These are phyloP conservation scores for Fusarium sacchari DNA, from an alignment of 2,329 filamentous ascomycete genomes.

Conservation along the genomic window DNA sequence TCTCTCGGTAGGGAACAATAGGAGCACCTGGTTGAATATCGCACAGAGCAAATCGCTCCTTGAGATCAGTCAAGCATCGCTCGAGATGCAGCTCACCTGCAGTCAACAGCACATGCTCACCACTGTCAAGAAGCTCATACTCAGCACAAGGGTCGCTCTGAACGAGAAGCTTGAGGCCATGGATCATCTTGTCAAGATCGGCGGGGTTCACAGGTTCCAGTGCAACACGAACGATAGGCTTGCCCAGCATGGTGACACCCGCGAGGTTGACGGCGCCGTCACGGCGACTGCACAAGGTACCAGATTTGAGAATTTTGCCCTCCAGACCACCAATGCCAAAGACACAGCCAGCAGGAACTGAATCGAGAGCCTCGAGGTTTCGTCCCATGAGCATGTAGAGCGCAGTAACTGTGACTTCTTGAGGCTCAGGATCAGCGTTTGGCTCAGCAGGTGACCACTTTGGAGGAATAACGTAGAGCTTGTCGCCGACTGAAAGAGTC, in stretches of 20 bases:
- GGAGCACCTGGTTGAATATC: constrained; percentile 94
- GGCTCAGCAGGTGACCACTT: constrained; percentile 90
- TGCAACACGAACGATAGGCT: constrained; percentile 94
- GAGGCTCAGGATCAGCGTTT: constrained; percentile 75
- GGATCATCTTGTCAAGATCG: constrained; percentile 95
- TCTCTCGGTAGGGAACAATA: constrained; percentile 95
- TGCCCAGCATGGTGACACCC: constrained; percentile 79
- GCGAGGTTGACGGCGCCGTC: constrained; percentile 91
- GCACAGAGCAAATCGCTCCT: constrained; percentile 91
- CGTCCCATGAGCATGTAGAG: constrained; percentile 97
- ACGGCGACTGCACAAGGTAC: constrained; percentile 88
- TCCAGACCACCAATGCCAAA: constrained; percentile 95
- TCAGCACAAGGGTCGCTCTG: constrained; percentile 96
- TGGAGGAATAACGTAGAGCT: constrained; percentile 88
- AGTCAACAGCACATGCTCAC: constrained; percentile 94
- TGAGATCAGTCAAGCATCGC: constrained; percentile 89
- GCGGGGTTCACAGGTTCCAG: constrained; percentile 92
- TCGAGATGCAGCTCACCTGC: constrained; percentile 96
- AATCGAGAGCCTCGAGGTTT: constrained; percentile 81
- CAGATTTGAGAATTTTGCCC: constrained; percentile 93
- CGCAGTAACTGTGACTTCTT: constrained; percentile 85
- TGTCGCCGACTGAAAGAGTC: constrained; percentile 87
- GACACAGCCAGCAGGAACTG: constrained; percentile 91
- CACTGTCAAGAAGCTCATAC: constrained; percentile 91
- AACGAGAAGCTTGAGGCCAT: constrained; percentile 84